Conservation (phyloP, 352 stramenopile genomes). For the Pythium guiyangense region DNA sequence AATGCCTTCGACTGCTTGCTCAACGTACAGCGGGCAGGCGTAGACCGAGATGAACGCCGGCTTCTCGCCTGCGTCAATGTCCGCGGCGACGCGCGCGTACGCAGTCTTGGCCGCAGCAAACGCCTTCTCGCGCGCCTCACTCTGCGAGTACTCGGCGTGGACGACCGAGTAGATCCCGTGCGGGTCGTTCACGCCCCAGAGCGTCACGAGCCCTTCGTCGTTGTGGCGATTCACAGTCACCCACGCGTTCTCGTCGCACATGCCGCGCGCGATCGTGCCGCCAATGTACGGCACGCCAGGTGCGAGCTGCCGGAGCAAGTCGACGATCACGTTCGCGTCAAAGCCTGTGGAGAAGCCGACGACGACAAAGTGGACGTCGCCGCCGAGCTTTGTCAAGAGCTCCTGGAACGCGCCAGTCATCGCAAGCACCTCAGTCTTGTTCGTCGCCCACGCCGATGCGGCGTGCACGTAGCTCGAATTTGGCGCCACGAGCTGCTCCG, state of each 20-base stretch:
- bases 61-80: conserved; percentile 65
- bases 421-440: conserved; percentile 64
- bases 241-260: conserved; percentile 87
- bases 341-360: conserved; percentile 84
- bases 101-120: conserved; percentile 70
- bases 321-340: conserved; percentile 67
- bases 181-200: conserved; percentile 86
- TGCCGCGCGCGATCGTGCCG: conserved; percentile 75
- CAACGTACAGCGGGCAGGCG: conserved; percentile 75
- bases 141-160: conserved; percentile 77
- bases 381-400: conserved; percentile 70
- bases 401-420: conserved; percentile 79
- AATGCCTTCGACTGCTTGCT: conserved; percentile 80
- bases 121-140: conserved; percentile 70
- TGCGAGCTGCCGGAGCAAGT: conserved; percentile 63
- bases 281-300: conserved; percentile 82
- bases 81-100: conserved; percentile 37
- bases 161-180: conserved; percentile 80
- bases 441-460: conserved; percentile 68
- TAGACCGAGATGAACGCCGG: conserved; percentile 80
- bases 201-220: conserved; percentile 71
- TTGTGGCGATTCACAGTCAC: conserved; percentile 86
- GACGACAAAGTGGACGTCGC: conserved; percentile 81
- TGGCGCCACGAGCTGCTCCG: conserved; percentile 46
- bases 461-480: conserved; percentile 65